Evolutionary conservation across 1,284 basidiomycete genomes (phyloP), one percentile per base, ranked within the genome.

Genomic region (Heimioporus retisporus): DNA sequence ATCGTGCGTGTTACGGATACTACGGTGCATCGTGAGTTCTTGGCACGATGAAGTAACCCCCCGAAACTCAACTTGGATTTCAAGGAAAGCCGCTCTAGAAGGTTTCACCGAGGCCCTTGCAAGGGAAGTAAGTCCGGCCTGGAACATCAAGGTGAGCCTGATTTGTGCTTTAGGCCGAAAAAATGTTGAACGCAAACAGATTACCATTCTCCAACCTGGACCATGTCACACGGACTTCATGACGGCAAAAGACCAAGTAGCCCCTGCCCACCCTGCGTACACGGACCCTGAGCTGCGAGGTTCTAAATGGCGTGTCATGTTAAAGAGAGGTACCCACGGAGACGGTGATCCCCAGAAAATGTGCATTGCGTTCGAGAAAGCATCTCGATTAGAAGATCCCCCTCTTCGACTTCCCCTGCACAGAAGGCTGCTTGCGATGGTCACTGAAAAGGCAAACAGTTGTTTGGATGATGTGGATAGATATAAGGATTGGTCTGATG

Each of bases 401-500:
- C 79, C 79, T 1, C 57, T 80, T 11, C 73, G 73, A 6, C 66
- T 80, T 42, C 72, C 75, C 18, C 69, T 81, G 4, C 76, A 76
- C 21, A 69, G 61, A 53, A 62, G 44, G 10, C 61, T 46, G 6
- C 25, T 76, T 21, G 64, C 8, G 19, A 8, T 54, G 21, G 48
- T 64, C 23, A 68, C 53, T n/a, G 42, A 19, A 2, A 76, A 80
- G 66, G 65, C 67, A 23, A 65, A 55, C 44, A 53, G 46, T 46
- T 53, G 79, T 40, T 25, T 70, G 7, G 69, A 68, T 23, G 60
- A 67, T 23, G 68, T 56, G 11, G 70, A 75, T 50, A 68, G 69
- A 53, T 79, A 76, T 56, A 69, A 68, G 35, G 65, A 68, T 2
- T 81, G 79, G 80, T 77, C 79, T 16, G 73, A 80, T 21, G 77